Base-by-base conservation (phyloP, 164 flowering plant genomes). In the Aristolochia contorta region DNA sequence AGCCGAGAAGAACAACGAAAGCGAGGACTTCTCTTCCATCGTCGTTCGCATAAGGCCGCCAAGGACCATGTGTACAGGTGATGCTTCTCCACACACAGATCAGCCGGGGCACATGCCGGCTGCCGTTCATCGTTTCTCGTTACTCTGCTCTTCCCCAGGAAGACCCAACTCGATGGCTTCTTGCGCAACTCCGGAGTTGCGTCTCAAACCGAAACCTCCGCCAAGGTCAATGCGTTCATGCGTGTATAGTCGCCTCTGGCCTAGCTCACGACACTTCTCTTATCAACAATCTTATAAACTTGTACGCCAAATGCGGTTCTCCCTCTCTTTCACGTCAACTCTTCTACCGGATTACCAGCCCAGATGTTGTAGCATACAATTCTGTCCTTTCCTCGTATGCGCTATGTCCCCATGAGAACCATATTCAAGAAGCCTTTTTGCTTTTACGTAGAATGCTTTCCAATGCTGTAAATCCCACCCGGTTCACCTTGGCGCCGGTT, bases 311-410 rank as follows among this genome's bases (percentile, higher is more conserved):
- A 61, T 77, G 80, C 21, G 78, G 80, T 27, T 75, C 68, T 33
- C 68, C 77, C 0, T 16, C 45, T 0, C 65, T 57, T 47, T 84
- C 85, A 1, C 82, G 81, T 45, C 69, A 57, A 19, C 54, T 81
- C 78, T 83, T 83, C 63, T 81, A 78, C 50, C 58, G 54, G 64
- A 70, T 50, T 56, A 65, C 73, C 27, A 62, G 72, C 12, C 52
- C 77, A 68, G 84, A 81, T 63, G 65, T 79, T 27, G 70, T 83
- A 18, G 64, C 85, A 0, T 79, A 79, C 77, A 83, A 81, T 59
- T 78, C 88, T 19, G 72, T 83, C 54, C 65, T 83, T 18, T 69
- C 82, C 0, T 83, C 74, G 0, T 77, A 75, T 45, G 82, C 87
- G 0, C 54, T 61, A 1, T 57, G 63, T 13, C 32, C 61, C n/a